Evolutionary conservation across 139 green algal species (phyloP), one percentile per base, ranked within the genome.

Genomic region (Chlamydomonas applanata): DNA sequence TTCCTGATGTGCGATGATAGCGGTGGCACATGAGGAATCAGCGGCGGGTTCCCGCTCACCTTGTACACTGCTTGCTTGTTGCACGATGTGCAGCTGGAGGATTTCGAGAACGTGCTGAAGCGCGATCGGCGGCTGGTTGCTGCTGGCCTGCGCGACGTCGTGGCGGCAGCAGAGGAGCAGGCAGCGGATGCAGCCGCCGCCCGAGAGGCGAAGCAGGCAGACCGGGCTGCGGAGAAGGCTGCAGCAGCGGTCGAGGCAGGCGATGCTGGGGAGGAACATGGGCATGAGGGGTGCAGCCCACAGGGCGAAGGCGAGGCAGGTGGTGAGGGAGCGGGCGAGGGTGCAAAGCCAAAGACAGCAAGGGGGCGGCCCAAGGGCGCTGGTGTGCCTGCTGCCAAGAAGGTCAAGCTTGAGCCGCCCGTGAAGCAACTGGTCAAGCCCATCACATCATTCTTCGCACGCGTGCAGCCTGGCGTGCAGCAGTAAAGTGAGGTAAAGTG

Each of bases 41-140:
- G n/a, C n/a, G n/a, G n/a, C n/a, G n/a, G n/a, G n/a, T n/a, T n/a
- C n/a, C n/a, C n/a, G n/a, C n/a, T n/a, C n/a, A n/a, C n/a, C n/a
- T n/a, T n/a, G n/a, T n/a, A n/a, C n/a, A n/a, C 40, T 49, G 40
- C 40, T 49, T 7, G 40, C 40, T 49, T 49, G 40, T 49, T 49
- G 40, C 25, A n/a, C 17, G 56, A 20, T 62, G 11, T 52, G 61
- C 61, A 53, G 61, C 61, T 53, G 14, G 32, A 69, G 29, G 61
- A 69, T n/a, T 49, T 69, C 27, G 62, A 53, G 32, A 5, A 32
- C 7, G 62, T 70, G 19, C 9, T 70, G 33, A 70, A 70, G 62
- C 33, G 9, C 16, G 67, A 73, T 25, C 14, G 46, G 67, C 67
- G 67, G 14, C 45, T 73, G n/a, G 67, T 73, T n/a, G 9, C 45